Evolutionary conservation across 495 filamentous ascomycete species (phyloP).

Genomic region (Tirmania nivea): DNA sequence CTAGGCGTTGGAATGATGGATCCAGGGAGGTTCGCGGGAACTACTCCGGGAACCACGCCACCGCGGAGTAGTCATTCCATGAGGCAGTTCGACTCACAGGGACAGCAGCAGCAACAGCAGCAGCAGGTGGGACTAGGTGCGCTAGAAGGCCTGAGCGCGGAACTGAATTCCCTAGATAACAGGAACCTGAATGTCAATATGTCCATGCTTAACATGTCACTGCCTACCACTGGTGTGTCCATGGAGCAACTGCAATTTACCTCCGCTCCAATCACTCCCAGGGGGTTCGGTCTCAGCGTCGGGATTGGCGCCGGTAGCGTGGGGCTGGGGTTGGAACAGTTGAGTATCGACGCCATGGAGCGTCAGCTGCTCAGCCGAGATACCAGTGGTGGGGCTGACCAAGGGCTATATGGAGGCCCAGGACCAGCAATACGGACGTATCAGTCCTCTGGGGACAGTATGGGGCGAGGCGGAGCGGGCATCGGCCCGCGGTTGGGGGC

Average conservation of each 20-base stretch:
- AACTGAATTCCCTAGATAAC: not conserved
- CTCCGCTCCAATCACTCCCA: too few species aligned
- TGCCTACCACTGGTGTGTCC: not conserved
- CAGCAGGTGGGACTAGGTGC: not conserved
- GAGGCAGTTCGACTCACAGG: not conserved
- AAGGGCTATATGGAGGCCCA: not conserved
- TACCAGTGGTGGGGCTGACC: not conserved
- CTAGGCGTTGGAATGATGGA: not conserved
- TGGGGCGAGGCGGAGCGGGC: too few species aligned
- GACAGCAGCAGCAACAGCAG: not conserved
- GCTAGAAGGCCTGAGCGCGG: not conserved
- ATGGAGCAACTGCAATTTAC: not conserved
- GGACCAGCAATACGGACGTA: not conserved
- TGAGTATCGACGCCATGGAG: not conserved
- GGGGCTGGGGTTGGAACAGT: not conserved
- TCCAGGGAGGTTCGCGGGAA: not conserved
- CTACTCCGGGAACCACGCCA: not conserved
- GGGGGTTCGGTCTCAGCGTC: too few species aligned
- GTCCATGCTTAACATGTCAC: not conserved
- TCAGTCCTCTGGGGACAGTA: too few species aligned
- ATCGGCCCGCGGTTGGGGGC: too few species aligned
- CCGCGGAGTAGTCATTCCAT: not conserved
- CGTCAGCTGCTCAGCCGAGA: too few species aligned
- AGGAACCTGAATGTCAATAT: not conserved
- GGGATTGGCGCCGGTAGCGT: not conserved